These are phyloP conservation scores for Wallacemonas sp. DNA, from an alignment of 208 protist species.

Conservation along the genomic window DNA sequence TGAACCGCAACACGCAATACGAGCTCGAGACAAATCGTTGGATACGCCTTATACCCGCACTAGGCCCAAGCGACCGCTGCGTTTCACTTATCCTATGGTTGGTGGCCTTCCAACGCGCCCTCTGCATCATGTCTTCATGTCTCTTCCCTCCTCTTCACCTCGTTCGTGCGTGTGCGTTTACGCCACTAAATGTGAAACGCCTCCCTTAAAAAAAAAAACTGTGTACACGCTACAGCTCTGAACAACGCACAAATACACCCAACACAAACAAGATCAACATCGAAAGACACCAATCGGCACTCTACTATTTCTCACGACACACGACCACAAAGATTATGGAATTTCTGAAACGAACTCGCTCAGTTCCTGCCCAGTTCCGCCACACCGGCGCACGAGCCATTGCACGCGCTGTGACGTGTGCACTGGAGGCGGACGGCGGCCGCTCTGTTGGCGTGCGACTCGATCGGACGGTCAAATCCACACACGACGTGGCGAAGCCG, in stretches of 20 bases:
- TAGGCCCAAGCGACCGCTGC: background rate
- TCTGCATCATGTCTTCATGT: background rate
- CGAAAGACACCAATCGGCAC: background rate
- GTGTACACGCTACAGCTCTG: too few species aligned
- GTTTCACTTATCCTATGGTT: background rate
- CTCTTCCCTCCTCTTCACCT: background rate
- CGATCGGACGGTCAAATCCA: background rate
- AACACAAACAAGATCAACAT: background rate
- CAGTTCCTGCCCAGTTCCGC: background rate
- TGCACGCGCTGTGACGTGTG: background rate
- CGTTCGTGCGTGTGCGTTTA: background rate
- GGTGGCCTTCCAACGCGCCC: background rate
- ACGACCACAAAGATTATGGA: constrained; percentile 2
- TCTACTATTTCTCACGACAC: background rate
- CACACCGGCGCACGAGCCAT: background rate
- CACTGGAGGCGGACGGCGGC: background rate
- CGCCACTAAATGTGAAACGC: background rate
- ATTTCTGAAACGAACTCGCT: background rate
- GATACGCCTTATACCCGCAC: background rate
- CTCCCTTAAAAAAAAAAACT: background rate
- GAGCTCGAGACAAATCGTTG: too few species aligned
- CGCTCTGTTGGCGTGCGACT: background rate
- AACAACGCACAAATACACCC: background rate
- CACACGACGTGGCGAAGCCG: background rate
- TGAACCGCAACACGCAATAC: too few species aligned